phyloP scores from a whole-genome alignment of 371 early-diverging fungal genomes.

The Syncephalastrum monosporum region DNA sequence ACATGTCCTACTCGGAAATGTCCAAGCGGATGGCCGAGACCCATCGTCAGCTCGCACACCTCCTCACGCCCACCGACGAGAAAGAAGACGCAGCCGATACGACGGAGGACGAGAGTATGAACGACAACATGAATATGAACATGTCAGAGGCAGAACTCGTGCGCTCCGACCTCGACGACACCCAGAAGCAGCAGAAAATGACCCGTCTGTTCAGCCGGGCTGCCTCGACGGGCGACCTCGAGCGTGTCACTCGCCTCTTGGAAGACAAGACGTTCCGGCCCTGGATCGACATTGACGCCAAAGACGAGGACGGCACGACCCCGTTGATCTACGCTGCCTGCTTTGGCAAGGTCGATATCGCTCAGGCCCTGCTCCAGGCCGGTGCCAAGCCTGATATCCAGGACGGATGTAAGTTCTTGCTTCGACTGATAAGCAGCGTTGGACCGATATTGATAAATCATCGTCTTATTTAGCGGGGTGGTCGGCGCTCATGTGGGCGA shows the following conservation, averaged over 20 bases:
- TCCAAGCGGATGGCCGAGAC: constrained; percentile 43
- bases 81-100: constrained; percentile 3
- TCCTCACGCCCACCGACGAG: constrained; percentile 6
- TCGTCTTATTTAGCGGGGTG: constrained; percentile 70
- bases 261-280: constrained; percentile 40
- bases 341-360: constrained; percentile 80
- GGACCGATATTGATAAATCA: constrained; percentile 2
- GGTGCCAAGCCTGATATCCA: constrained; percentile 79
- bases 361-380: constrained; percentile 64
- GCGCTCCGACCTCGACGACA: constrained; percentile 27
- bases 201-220: constrained; percentile 56
- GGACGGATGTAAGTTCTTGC: constrained; percentile 54
- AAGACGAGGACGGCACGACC: constrained; percentile 83
- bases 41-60: constrained; percentile 31
- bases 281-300: constrained; percentile 73
- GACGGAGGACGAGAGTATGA: constrained; percentile 7
- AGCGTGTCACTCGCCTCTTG: constrained; percentile 77
- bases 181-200: constrained; percentile 47
- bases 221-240: constrained; percentile 89
- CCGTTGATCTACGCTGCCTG: constrained; percentile 88
- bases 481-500: constrained; percentile 97
- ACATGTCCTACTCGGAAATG: constrained; percentile 48
- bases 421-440: constrained; percentile 1
- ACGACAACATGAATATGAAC: constrained; percentile 4
- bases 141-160: not conserved